Evolutionary conservation across 108 stramenopile species (phyloP).

Genomic region (Conticribra guillardii): DNA sequence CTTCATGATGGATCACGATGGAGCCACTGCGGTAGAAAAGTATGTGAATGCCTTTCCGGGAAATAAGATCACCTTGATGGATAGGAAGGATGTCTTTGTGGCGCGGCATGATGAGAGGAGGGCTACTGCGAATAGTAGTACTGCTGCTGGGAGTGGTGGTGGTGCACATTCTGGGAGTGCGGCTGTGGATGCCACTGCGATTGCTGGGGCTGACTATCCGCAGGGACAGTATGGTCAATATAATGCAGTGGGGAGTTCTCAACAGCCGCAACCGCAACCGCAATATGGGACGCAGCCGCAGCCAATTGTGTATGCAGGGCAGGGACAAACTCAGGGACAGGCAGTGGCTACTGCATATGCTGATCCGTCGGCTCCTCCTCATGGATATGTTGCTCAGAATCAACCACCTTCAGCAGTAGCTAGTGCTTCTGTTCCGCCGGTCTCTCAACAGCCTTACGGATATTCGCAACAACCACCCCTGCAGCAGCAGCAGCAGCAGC

Average conservation of each 20-base stretch:
- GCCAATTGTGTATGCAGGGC: neutral
- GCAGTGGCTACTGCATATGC: neutral
- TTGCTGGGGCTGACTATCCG: neutral
- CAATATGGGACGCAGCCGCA: neutral
- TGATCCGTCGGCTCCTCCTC: too few relatives aligned
- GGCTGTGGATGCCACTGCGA: neutral
- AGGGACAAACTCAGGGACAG: neutral
- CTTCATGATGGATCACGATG: constrained; percentile 44
- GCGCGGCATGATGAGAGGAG: constrained; percentile 38
- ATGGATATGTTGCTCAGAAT: neutral
- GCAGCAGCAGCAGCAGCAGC: constrained; percentile 28
- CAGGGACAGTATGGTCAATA: constrained; percentile 10
- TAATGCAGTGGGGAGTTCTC: neutral
- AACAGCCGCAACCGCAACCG: constrained; percentile 2
- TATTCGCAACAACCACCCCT: constrained; percentile 12
- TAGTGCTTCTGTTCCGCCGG: neutral
- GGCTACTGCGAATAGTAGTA: neutral
- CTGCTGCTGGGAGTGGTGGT: neutral
- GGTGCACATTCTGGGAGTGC: neutral
- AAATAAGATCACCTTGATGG: constrained; percentile 45
- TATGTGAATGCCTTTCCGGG: constrained; percentile 37
- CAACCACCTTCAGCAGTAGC: neutral
- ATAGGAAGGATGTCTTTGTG: constrained; percentile 39
- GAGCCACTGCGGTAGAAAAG: constrained; percentile 31
- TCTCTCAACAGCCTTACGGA: neutral